A percentile compares a stretch with the other conserved stretches of the same genome.
These are phyloP conservation scores for Aureobasidium leucospermi DNA, from an alignment of 2,329 filamentous ascomycete species.

Conservation along the genomic window DNA sequence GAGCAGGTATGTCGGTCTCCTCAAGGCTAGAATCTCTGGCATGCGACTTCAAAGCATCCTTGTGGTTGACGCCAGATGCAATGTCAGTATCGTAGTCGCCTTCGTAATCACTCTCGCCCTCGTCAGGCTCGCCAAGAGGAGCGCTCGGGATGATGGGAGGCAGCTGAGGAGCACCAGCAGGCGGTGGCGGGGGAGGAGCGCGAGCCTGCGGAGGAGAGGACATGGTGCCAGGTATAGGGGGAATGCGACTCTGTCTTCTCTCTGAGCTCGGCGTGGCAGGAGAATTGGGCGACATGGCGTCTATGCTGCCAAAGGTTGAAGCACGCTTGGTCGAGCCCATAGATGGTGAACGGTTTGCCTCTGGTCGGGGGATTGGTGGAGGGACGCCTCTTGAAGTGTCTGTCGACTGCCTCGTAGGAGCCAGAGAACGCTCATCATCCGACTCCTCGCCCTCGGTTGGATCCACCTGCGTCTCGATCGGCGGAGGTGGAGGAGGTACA, in stretches of 20 bases:
- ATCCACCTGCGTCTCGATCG: slow-evolving; percentile 46
- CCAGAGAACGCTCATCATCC: slow-evolving; percentile 63
- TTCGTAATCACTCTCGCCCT: slow-evolving; percentile 88
- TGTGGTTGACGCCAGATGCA: slow-evolving; percentile 84
- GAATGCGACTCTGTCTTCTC: slow-evolving; percentile 29
- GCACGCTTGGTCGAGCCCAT: slow-evolving; percentile 30
- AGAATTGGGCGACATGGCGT: slow-evolving; percentile 27
- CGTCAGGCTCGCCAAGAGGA: slow-evolving; percentile 54
- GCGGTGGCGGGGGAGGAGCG: slow-evolving; percentile 44
- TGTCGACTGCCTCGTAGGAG: slow-evolving; percentile 39
- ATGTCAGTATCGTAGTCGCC: slow-evolving; percentile 98
- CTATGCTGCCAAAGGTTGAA: slow-evolving; percentile 35
- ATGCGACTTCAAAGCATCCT: slow-evolving; percentile 78
- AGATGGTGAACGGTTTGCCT: slow-evolving; percentile 18
- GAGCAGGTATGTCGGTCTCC: slow-evolving; percentile 43
- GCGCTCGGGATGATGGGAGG: slow-evolving; percentile 18
- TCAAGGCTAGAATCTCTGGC: slow-evolving; percentile 65
- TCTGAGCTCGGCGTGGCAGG: slow-evolving; percentile 24
- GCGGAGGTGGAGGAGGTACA: slow-evolving; percentile 47
- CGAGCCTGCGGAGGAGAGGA: slow-evolving; percentile 28
- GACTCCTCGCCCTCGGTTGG: slow-evolving; percentile 76
- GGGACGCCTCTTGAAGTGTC: slow-evolving; percentile 18
- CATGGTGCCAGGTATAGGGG: slow-evolving; percentile 28
- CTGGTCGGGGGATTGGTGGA: slow-evolving; percentile 27
- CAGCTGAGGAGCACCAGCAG: slow-evolving; percentile 27